phyloP scores from a whole-genome alignment of 768 basidiomycete species.

The Nidularia sp. region DNA sequence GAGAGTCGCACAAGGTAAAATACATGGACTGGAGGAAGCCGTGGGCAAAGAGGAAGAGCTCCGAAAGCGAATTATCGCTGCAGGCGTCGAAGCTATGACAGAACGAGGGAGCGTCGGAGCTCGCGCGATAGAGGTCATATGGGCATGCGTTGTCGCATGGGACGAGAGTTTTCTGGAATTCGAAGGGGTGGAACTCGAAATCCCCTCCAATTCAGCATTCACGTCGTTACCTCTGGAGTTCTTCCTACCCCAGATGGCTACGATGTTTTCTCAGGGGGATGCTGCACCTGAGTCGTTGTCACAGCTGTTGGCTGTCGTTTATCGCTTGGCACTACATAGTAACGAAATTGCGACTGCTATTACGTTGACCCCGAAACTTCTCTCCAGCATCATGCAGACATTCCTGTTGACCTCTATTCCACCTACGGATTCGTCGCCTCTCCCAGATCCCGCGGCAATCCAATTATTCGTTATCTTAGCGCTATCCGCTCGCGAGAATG shows the following conservation, averaged over 20 bases:
- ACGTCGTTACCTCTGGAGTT: slow-evolving; percentile 29
- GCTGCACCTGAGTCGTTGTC: slow-evolving; percentile 43
- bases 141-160: slow-evolving; percentile 74
- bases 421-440: slow-evolving; percentile 23
- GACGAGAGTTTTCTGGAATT: slow-evolving; percentile 30
- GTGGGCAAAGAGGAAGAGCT: slow-evolving; percentile 39
- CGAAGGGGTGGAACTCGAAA: slow-evolving; percentile 46
- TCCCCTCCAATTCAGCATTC: slow-evolving; percentile 20
- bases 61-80: slow-evolving; percentile 60
- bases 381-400: slow-evolving; percentile 45
- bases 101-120: slow-evolving; percentile 67
- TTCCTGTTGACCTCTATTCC: slow-evolving; percentile 57
- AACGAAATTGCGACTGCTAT: slow-evolving; percentile 49
- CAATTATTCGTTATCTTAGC: slow-evolving; percentile 55
- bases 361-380: slow-evolving; percentile 43
- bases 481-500: slow-evolving; percentile 64
- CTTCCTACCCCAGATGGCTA: slow-evolving; percentile 46
- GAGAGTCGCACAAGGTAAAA: slow-evolving; percentile 26
- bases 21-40: slow-evolving; percentile 29
- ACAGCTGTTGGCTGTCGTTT: slow-evolving; percentile 56
- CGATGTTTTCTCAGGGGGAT: slow-evolving; percentile 32
- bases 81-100: slow-evolving; percentile 60
- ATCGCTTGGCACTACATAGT: slow-evolving; percentile 58
- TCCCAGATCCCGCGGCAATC: slow-evolving; percentile 49
- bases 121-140: slow-evolving; percentile 66